Percentiles rank a stretch among this genome's conserved stretches.
Conservation (phyloP, 805 yeast species). For the Yarrowia deformans region DNA sequence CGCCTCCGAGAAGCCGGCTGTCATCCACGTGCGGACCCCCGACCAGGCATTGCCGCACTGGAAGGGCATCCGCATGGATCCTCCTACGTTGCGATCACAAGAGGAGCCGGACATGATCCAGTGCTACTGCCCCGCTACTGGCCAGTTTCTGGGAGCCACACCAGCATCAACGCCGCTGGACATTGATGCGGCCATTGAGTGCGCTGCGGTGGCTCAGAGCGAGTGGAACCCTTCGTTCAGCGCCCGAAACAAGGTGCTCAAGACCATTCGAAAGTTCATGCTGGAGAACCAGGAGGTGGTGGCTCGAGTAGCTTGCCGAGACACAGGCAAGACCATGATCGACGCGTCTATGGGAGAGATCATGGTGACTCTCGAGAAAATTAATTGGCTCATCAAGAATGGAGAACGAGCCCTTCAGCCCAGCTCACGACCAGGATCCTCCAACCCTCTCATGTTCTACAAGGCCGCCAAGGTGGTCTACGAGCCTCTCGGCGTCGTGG, state of each 20-base stretch:
- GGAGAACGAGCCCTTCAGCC: conserved; percentile 77
- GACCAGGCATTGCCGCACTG: conserved; percentile 86
- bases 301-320: conserved; percentile 93
- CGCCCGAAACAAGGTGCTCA: conserved; percentile 72
- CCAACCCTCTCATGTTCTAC: conserved; percentile 83
- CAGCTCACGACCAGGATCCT: conserved; percentile 84
- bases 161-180: conserved; percentile 69
- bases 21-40: conserved; percentile 60
- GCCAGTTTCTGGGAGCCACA: conserved; percentile 81
- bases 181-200: conserved; percentile 68
- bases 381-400: conserved; percentile 85
- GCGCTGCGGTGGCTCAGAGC: conserved; percentile 63
- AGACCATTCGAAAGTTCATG: conserved; percentile 74
- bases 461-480: conserved; percentile 93
- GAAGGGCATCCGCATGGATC: conserved; percentile 83
- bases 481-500: conserved; percentile 88
- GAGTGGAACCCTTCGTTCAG: conserved; percentile 63
- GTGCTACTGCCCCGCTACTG: conserved; percentile 95
- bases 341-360: conserved; percentile 94
- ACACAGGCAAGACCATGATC: conserved; percentile 93
- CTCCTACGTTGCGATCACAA: conserved; percentile 63
- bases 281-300: conserved; percentile 82
- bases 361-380: conserved; percentile 90
- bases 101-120: conserved; percentile 75
- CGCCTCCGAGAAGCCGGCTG: conserved; percentile 33